Percentiles rank a stretch among this genome's conserved stretches.
Conservation (phyloP, 2,329 filamentous ascomycete genomes). For the Colletotrichum neosansevieriae region DNA sequence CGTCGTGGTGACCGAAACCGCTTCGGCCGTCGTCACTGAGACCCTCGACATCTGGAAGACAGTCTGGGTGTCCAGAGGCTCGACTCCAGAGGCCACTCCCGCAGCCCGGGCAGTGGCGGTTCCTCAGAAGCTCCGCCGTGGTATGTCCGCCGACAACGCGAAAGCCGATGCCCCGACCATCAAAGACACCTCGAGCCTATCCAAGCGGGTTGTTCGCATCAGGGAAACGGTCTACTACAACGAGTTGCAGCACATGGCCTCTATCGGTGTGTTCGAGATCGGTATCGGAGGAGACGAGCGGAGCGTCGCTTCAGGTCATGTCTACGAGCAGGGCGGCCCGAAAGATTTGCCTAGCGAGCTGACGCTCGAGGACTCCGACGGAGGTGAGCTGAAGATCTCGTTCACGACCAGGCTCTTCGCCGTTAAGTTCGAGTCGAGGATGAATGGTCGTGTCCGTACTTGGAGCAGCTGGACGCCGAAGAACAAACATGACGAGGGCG, state of each 20-base stretch:
- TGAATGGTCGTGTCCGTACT: not conserved
- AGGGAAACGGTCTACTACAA: not conserved
- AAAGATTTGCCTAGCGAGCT: not conserved
- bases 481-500: slow-evolving; percentile 45
- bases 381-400: not conserved
- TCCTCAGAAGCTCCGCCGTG: too few species aligned
- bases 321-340: slow-evolving; percentile 46
- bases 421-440: not conserved
- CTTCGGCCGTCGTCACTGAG: fast-evolving
- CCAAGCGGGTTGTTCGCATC: slow-evolving; percentile 7
- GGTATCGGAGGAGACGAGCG: not conserved
- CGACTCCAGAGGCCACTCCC: not conserved
- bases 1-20: not conserved
- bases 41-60: not conserved
- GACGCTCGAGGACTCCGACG: not conserved
- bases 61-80: not conserved
- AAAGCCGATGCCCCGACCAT: not conserved
- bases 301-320: slow-evolving; percentile 41
- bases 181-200: not conserved
- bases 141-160: too few species aligned
- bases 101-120: too few species aligned
- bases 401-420: not conserved
- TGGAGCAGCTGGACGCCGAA: not conserved
- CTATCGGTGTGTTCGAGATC: slow-evolving; percentile 4
- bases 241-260: slow-evolving; percentile 1